Evolutionary conservation across 805 yeast species (phyloP).

Genomic region (Saturnispora hagleri): DNA sequence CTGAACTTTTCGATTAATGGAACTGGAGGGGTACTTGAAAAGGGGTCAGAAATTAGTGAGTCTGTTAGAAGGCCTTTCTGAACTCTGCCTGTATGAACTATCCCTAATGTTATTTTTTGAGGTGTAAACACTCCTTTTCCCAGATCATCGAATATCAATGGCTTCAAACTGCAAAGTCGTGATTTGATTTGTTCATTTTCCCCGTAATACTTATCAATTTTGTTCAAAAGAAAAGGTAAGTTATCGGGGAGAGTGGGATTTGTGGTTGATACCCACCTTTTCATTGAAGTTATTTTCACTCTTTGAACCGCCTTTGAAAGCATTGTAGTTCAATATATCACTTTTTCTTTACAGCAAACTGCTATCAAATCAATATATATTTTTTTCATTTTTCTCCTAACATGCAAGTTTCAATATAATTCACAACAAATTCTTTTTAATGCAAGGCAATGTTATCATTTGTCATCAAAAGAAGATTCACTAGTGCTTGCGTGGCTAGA

Average conservation of each 20-base stretch:
- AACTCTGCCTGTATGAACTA: conserved; percentile 18
- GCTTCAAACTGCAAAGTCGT: conserved; percentile 14
- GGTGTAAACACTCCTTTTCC: conserved; percentile 15
- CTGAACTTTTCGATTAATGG: conserved; percentile 12
- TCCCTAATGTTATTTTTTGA: conserved; percentile 21
- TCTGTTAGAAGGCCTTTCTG: conserved; percentile 19
- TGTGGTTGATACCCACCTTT: neutral
- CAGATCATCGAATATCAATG: conserved; percentile 10
- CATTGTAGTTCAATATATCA: neutral
- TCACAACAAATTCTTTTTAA: neutral
- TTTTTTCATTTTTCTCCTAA: neutral
- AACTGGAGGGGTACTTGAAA: conserved; percentile 20
- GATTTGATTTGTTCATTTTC: conserved; percentile 6
- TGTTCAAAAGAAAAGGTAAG: neutral
- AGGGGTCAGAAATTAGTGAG: conserved; percentile 24
- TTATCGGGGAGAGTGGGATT: neutral
- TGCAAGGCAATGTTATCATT: neutral
- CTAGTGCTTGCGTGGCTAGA: neutral
- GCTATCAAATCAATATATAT: neutral
- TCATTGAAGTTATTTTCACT: neutral
- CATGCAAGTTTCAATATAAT: neutral
- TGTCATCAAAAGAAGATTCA: conserved; percentile 5
- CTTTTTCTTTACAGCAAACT: neutral
- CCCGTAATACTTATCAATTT: conserved; percentile 10
- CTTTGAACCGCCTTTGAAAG: neutral